Percentiles rank a stretch among this genome's conserved stretches.
Evolutionary conservation across 148 eudicot species (phyloP).

Genomic region (Silene latifolia): DNA sequence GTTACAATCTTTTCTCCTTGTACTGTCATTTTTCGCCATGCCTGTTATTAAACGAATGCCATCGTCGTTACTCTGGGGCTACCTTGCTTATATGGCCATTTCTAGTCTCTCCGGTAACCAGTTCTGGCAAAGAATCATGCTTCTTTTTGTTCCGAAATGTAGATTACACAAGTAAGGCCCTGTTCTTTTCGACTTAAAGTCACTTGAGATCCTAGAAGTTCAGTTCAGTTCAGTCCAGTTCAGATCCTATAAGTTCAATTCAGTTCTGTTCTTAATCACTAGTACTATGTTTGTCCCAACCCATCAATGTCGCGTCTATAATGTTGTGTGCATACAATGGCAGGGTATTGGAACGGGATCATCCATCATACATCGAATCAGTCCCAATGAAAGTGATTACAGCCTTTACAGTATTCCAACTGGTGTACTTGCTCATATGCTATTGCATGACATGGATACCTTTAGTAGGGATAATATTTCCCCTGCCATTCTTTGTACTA

Average conservation of each 20-base stretch:
- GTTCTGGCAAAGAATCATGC: slow-evolving; percentile 60
- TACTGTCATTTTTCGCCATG: slow-evolving; percentile 40
- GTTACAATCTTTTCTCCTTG: slow-evolving; percentile 54
- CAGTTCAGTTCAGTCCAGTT: no score
- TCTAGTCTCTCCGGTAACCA: slow-evolving; percentile 69
- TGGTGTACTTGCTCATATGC: slow-evolving; percentile 49
- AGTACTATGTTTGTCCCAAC: no score
- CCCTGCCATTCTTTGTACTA: slow-evolving; percentile 56
- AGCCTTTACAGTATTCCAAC: slow-evolving; percentile 47
- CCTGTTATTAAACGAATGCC: slow-evolving; percentile 62
- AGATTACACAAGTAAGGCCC: slow-evolving; percentile 54
- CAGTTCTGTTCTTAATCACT: no score
- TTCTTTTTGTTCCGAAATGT: slow-evolving; percentile 42
- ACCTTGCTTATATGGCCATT: slow-evolving; percentile 68
- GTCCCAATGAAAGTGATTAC: slow-evolving; percentile 52
- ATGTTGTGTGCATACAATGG: not conserved
- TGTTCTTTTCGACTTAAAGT: no score
- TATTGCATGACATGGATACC: slow-evolving; percentile 81
- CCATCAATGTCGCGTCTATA: not conserved
- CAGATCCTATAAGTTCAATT: no score
- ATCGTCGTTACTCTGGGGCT: slow-evolving; percentile 72
- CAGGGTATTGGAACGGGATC: slow-evolving; percentile 56
- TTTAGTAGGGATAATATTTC: slow-evolving; percentile 60
- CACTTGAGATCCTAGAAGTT: no score
- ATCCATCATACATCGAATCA: slow-evolving; percentile 57